Base-by-base conservation (phyloP, 176 grass and related monocot species). In the Juncus inflexus region DNA sequence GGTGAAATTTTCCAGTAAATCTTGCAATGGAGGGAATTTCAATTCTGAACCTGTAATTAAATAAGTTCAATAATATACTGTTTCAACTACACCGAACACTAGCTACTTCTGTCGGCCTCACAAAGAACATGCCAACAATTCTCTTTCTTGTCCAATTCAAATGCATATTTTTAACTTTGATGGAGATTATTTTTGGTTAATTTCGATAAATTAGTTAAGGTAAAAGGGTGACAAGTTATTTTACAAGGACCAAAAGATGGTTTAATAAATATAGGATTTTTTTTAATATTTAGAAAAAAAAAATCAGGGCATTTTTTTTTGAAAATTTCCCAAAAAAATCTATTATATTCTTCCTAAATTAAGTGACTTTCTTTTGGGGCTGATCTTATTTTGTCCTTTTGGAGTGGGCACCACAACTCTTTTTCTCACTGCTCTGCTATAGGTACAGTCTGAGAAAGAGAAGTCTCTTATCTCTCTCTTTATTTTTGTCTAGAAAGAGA, bases 81-180 rank as follows among this genome's bases (percentile, higher is more conserved):
- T 28, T 28, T 36, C 3, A 14, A 38, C 51, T 40, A 50, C 66
- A 55, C 66, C 66, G 66, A 58, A 71, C 38, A 58, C 28, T 52
- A 10, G 11, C 12, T 8, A 52, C 12, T 52, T 12, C 12, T 68
- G 37, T 55, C 53, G n/a, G 3, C 35, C 54, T 55, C 54, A 59
- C 40, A 67, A 69, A 69, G 50, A 55, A 55, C 50, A 69, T 38
- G 35, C 50, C 66, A 40, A 69, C 62, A 69, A 55, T 55, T 69
- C 16, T 54, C 50, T 10, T 12, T 15, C 19, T 28, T 28, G 19
- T 28, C 19, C 19, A 1, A 28, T 28, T 28, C 0, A 1, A 28
- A 28, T 28, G 19, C 19, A 28, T 28, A 28, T 28, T 28, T 28
- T 28, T 28, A 28, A 28, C 19, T 1, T 28, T 28, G 19, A 28